Base-by-base conservation (phyloP, 1,284 basidiomycete genomes). In the Phenoliferia sp. region DNA sequence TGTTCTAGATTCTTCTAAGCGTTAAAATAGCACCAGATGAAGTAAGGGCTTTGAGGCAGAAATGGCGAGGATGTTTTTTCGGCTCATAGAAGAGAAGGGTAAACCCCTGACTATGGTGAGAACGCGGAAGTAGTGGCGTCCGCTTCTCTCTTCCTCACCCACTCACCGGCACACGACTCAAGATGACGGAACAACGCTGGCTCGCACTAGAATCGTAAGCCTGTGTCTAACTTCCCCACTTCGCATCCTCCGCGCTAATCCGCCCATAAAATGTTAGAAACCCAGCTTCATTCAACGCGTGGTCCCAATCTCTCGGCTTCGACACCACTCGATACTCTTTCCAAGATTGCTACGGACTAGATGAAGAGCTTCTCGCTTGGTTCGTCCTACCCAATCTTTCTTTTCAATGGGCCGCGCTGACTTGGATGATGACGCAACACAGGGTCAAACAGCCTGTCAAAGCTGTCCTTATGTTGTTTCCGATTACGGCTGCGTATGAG, bases 391-490 rank as follows among this genome's bases (percentile, higher is more conserved):
- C 39, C 39, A 12, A n/a, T 48, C 22, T 48, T 48, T 48, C 39
- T 22, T n/a, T n/a, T n/a, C n/a, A n/a, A n/a, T n/a, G n/a, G n/a
- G n/a, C n/a, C n/a, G n/a, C n/a, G n/a, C n/a, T n/a, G n/a, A n/a
- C n/a, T n/a, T n/a, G n/a, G n/a, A n/a, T n/a, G n/a, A n/a, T n/a
- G n/a, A n/a, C n/a, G n/a, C n/a, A n/a, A n/a, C n/a, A 16, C 54
- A 56, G 54, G 55, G 72, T 73, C 31, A 69, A 71, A 56, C 62
- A 70, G 57, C 72, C 72, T 31, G 68, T 70, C 33, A 72, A 72
- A 56, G 92, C 92, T 0, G 85, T 94, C 12, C 81, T 94, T 6
- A 81, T 95, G 1, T 83, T 94, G 32, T 94, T 94, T 79, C 92
- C 92, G 0, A 84, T 87, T 61, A 82, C 84, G 0, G 81, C 84